A percentile compares a stretch with the other conserved stretches of the same genome.
Evolutionary conservation across 148 eudicot genomes (phyloP).

Genomic region (Rhododendron mucronatum): DNA sequence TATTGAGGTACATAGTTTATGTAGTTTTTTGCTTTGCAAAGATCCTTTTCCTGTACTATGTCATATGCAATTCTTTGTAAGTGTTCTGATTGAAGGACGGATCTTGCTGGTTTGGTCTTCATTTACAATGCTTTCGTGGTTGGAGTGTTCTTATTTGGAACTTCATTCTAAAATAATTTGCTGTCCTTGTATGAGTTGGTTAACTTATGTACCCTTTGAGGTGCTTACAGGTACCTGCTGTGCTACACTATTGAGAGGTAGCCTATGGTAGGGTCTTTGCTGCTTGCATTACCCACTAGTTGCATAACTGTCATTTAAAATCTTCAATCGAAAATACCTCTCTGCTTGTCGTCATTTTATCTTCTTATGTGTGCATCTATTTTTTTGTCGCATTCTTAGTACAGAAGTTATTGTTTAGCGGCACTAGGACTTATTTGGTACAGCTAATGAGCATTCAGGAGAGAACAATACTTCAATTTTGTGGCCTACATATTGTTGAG

Average conservation of each 20-base stretch:
- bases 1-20: not conserved
- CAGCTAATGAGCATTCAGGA: not conserved
- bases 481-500: not conserved
- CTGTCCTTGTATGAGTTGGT: slow-evolving; percentile 7
- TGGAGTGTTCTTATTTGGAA: not conserved
- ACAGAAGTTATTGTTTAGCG: not conserved
- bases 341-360: not conserved
- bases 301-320: slow-evolving; percentile 13
- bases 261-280: slow-evolving; percentile 12
- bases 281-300: slow-evolving; percentile 11
- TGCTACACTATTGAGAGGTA: slow-evolving; percentile 15
- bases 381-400: not conserved
- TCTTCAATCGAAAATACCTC: not conserved
- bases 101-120: not conserved
- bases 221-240: slow-evolving; percentile 18
- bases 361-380: not conserved
- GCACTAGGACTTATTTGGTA: not conserved
- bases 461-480: not conserved
- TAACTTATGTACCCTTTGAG: slow-evolving; percentile 11
- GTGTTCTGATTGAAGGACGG: not conserved
- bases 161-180: not conserved
- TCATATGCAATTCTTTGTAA: not conserved
- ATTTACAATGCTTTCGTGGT: not conserved
- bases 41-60: not conserved
- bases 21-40: not conserved